Evolutionary conservation across 768 basidiomycete species (phyloP), one percentile per base, ranked within the genome.

Genomic region (Amanita fuliginea): DNA sequence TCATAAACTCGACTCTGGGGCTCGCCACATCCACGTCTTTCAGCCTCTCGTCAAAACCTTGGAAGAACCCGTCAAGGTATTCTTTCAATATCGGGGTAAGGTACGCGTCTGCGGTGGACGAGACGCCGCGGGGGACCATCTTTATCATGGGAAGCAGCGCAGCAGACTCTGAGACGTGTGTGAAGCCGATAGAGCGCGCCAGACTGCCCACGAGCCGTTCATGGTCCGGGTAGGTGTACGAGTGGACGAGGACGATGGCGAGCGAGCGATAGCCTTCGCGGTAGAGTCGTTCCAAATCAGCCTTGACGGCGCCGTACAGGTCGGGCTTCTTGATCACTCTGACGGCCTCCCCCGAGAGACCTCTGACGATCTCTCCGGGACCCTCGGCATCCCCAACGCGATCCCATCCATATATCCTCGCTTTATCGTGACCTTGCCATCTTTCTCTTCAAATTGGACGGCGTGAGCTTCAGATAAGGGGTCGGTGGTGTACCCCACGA

Each of bases 21-120:
- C 78, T 81, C 35, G 67, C 66, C 50, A 79, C 49, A 11, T 63
- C 64, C 3, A 83, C 80, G 53, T 80, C 80, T 59, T 71, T 72
- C 53, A 91, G 69, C 57, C 81, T 80, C 36, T 70, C 72, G 53
- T 94, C 90, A 57, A 97, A 96, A 0, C 92, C 92, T 33, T 69
- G 65, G 64, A 93, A 95, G 71, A 97, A 97, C 0, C 91, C 91
- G 54, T 92, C 86, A 3, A 97, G 74, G 59, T 97, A 97, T n/a
- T n/a, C n/a, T n/a, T n/a, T n/a, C n/a, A n/a, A n/a, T n/a, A n/a
- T n/a, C n/a, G n/a, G n/a, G n/a, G n/a, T n/a, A n/a, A n/a, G n/a
- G n/a, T n/a, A n/a, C n/a, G n/a, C n/a, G n/a, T n/a, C n/a, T n/a
- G n/a, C n/a, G n/a, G n/a, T n/a, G n/a, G n/a, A n/a, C n/a, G n/a